Evolutionary conservation across 169 alveolate species (phyloP).

Genomic region (Eimeria acervulina): DNA sequence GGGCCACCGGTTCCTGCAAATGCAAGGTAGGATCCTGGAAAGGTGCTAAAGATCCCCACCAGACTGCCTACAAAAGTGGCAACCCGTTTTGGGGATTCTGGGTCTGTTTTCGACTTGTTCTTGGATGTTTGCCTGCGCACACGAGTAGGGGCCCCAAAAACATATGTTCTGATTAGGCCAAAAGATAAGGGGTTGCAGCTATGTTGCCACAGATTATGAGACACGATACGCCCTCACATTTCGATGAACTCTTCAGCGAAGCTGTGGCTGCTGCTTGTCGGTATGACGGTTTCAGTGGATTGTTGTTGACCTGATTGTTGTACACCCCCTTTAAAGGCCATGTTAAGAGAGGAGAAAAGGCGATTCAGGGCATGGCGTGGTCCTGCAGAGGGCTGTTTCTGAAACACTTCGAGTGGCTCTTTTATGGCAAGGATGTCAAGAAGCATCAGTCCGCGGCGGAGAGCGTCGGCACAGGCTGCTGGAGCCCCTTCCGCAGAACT

Average conservation of each 20-base stretch:
- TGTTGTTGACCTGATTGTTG: neutral
- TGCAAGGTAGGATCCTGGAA: conserved; percentile 32
- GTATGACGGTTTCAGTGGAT: neutral
- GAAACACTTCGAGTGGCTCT: conserved; percentile 28
- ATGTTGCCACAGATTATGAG: neutral
- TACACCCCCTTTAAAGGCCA: neutral
- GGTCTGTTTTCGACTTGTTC: neutral
- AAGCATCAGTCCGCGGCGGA: conserved; percentile 48
- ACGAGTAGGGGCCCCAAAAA: neutral
- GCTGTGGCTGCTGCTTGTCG: conserved; percentile 15
- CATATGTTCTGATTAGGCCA: neutral
- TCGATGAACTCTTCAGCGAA: conserved; percentile 8
- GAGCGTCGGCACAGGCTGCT: conserved; percentile 32
- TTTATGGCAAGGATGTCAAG: neutral
- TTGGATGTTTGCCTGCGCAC: conserved; percentile 26
- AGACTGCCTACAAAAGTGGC: neutral
- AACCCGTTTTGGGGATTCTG: neutral
- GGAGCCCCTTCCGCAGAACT: conserved; percentile 44
- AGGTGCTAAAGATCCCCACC: neutral
- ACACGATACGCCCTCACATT: neutral
- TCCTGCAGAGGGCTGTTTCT: conserved; percentile 8
- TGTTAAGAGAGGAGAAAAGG: neutral
- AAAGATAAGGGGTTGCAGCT: neutral
- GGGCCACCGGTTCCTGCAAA: conserved; percentile 73
- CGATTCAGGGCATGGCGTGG: conserved; percentile 23